Conservation (phyloP, 1,284 basidiomycete species). For the Schizopora paradoxa region DNA sequence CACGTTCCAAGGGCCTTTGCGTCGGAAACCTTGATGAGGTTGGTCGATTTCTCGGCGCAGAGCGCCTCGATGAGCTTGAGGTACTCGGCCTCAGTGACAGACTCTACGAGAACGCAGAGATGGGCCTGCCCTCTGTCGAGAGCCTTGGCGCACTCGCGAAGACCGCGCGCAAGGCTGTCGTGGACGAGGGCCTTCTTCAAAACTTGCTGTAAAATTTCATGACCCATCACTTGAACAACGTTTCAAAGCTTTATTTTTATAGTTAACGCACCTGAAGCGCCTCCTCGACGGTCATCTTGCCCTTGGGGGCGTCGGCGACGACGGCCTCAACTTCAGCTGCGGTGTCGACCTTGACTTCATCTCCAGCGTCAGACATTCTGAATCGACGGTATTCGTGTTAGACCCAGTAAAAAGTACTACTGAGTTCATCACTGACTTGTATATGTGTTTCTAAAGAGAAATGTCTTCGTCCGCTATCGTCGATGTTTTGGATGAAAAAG, state of each 20-base stretch:
- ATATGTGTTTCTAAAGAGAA: slow-evolving; percentile 34
- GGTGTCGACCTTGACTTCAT: slow-evolving; percentile 81
- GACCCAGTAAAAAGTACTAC: slow-evolving; percentile 7
- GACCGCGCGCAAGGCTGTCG: slow-evolving; percentile 96
- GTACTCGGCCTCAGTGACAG: slow-evolving; percentile 98
- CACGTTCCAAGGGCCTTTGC: slow-evolving; percentile 97
- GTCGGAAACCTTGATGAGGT: slow-evolving; percentile 97
- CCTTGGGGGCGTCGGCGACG: slow-evolving; percentile 80
- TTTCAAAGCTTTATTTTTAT: not conserved
- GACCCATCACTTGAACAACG: slow-evolving; percentile 4
- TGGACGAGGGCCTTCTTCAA: slow-evolving; percentile 95
- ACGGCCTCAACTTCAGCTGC: slow-evolving; percentile 77
- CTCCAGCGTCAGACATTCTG: slow-evolving; percentile 99
- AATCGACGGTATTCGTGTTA: not conserved
- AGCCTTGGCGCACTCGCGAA: slow-evolving; percentile 97
- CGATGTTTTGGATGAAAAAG: slow-evolving; percentile 44
- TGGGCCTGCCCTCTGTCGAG: slow-evolving; percentile 99
- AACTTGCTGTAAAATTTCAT: slow-evolving; percentile 58
- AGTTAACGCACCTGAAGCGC: slow-evolving; percentile 90
- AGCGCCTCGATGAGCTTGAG: slow-evolving; percentile 99
- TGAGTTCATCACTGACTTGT: slow-evolving; percentile 40
- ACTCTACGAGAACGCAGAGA: slow-evolving; percentile 98
- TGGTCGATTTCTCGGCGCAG: slow-evolving; percentile 98
- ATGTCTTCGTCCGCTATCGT: slow-evolving; percentile 93
- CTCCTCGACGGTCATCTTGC: slow-evolving; percentile 95